Percentiles rank a stretch among this genome's conserved stretches.
Conservation (phyloP, 257 asterid species). For the Forsythia suspensa region DNA sequence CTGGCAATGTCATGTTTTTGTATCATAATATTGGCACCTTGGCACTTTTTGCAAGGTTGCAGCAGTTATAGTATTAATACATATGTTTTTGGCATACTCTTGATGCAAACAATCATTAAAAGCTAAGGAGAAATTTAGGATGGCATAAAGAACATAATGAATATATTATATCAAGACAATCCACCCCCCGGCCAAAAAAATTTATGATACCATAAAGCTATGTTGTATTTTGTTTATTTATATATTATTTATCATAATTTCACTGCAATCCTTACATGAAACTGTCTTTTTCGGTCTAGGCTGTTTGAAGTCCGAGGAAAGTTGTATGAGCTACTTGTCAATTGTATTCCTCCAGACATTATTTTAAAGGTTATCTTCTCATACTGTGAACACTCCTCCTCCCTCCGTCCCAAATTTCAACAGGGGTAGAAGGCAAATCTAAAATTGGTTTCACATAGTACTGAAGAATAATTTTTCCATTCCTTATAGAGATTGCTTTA, state of each 20-base stretch:
- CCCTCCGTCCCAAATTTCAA: neutral
- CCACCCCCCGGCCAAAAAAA: neutral
- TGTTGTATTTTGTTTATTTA: neutral
- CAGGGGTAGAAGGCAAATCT: neutral
- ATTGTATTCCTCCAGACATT: conserved; percentile 93
- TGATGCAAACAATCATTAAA: neutral
- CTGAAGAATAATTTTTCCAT: conserved; percentile 13
- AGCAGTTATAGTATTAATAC: neutral
- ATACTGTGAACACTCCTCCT: neutral
- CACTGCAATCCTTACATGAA: conserved; percentile 2
- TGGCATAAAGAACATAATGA: neutral
- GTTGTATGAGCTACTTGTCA: conserved; percentile 84
- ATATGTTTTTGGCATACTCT: neutral
- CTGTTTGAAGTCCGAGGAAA: conserved; percentile 93
- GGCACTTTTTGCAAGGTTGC: neutral
- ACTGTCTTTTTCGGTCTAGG: conserved; percentile 39
- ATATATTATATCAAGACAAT: neutral
- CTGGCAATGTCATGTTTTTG: neutral
- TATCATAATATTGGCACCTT: neutral
- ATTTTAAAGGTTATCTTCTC: conserved; percentile 61
- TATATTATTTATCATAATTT: neutral
- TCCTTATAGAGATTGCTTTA: conserved; percentile 74
- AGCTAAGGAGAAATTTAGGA: neutral
- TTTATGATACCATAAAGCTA: neutral
- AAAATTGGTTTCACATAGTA: neutral